Conservation (phyloP, 1,139 yeast genomes). For the Debaryomyces sp. region DNA sequence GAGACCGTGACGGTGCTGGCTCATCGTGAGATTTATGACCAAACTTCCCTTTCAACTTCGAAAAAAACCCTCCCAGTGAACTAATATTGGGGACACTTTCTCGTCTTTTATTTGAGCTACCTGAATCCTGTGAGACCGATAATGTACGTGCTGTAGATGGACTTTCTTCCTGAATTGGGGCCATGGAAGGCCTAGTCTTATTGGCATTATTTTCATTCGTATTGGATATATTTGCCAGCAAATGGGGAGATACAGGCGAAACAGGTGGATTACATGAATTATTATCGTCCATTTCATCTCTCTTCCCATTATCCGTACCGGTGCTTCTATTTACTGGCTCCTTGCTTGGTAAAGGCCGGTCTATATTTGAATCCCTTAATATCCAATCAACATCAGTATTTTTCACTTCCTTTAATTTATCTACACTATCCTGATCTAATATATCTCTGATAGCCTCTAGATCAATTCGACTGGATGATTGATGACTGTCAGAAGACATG, state of each 20-base stretch:
- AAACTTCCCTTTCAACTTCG: conserved; percentile 40
- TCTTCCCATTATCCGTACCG: neutral
- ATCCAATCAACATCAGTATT: conserved; percentile 53
- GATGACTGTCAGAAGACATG: conserved; percentile 34
- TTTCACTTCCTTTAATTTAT: conserved; percentile 30
- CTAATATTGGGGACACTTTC: conserved; percentile 21
- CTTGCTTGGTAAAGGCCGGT: conserved; percentile 1
- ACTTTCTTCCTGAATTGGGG: conserved; percentile 36
- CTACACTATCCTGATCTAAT: conserved; percentile 21
- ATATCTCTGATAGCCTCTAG: conserved; percentile 20
- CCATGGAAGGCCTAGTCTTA: conserved; percentile 40
- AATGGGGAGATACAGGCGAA: conserved; percentile 25
- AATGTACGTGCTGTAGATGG: conserved; percentile 12
- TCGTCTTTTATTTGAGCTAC: conserved; percentile 15
- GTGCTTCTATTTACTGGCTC: neutral
- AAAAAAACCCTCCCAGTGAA: conserved; percentile 34
- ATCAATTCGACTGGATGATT: conserved; percentile 11
- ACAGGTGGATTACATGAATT: neutral
- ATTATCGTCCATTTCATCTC: neutral
- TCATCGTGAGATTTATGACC: conserved; percentile 18
- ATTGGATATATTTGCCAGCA: conserved; percentile 36
- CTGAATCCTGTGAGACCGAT: neutral
- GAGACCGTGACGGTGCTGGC: conserved; percentile 8
- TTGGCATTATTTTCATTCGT: conserved; percentile 32
- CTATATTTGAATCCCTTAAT: conserved; percentile 34